Conservation (phyloP, 176 grass and related monocot genomes). For the Secale cereale region DNA sequence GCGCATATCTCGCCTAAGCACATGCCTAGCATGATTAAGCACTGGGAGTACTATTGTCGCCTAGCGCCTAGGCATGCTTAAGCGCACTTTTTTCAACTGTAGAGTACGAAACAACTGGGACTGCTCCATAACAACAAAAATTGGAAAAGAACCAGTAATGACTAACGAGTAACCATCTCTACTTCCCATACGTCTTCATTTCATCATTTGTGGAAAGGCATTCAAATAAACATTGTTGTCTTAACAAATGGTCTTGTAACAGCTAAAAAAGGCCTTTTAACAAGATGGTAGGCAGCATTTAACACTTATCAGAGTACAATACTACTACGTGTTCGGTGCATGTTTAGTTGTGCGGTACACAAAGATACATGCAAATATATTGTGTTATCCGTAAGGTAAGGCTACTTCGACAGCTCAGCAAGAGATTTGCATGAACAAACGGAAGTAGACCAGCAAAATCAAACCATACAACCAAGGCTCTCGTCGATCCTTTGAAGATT, state of each 20-base stretch:
- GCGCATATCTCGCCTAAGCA: background rate
- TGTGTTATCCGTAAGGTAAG: background rate
- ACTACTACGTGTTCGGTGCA: background rate
- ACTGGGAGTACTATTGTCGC: background rate
- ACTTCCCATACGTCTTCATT: background rate
- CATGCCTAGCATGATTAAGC: background rate
- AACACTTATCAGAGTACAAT: background rate
- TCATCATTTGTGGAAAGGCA: background rate
- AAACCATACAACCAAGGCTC: background rate
- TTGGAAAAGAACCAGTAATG: background rate
- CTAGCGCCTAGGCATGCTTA: background rate
- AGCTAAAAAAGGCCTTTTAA: background rate
- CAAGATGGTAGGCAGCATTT: background rate
- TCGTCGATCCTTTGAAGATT: background rate
- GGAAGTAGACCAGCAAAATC: background rate
- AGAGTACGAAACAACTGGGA: background rate
- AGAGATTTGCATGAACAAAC: slow-evolving; percentile 7
- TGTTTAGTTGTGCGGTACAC: background rate
- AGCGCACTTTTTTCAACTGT: background rate
- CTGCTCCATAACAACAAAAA: background rate
- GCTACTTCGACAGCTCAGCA: background rate
- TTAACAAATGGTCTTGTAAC: background rate
- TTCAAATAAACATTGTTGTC: background rate
- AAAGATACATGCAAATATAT: background rate
- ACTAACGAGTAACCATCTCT: background rate